A percentile compares a stretch with the other conserved stretches of the same genome.
Conservation (phyloP, 306 rosid species). For the Castanospermum australe region DNA sequence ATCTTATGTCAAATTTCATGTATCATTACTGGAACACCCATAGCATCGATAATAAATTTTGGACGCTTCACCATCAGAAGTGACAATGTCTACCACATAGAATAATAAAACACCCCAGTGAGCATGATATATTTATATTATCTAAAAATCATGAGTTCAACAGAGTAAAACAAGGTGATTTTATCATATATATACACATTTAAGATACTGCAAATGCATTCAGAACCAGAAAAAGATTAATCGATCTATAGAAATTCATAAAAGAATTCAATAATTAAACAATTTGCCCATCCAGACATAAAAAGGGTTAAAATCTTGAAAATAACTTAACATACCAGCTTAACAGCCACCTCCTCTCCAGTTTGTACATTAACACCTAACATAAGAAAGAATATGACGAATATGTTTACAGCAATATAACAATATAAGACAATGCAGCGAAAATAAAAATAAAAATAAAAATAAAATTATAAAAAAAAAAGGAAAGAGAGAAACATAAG, state of each 20-base stretch:
- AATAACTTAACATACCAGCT: conserved; percentile 73
- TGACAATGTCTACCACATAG: neutral
- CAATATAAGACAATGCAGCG: neutral
- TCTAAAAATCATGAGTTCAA: neutral
- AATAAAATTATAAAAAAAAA: neutral
- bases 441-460: neutral
- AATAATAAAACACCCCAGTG: neutral
- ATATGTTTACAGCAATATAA: conserved; percentile 8
- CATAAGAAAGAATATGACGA: conserved; percentile 23
- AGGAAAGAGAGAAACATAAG: neutral
- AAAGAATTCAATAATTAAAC: neutral
- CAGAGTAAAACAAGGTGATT: neutral
- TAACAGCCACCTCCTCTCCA: conserved; percentile 99
- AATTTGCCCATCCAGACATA: conserved; percentile 16
- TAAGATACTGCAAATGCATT: neutral
- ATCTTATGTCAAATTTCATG: conserved; percentile 20
- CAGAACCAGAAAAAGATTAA: neutral
- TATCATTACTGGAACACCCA: neutral
- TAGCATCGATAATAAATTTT: neutral
- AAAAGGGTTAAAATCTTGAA: neutral
- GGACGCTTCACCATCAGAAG: neutral
- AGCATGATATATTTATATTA: neutral
- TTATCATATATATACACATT: neutral
- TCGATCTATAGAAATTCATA: neutral
- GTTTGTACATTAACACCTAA: conserved; percentile 87